Evolutionary conservation across 768 basidiomycete genomes (phyloP).

Genomic region (Suillus subluteus): DNA sequence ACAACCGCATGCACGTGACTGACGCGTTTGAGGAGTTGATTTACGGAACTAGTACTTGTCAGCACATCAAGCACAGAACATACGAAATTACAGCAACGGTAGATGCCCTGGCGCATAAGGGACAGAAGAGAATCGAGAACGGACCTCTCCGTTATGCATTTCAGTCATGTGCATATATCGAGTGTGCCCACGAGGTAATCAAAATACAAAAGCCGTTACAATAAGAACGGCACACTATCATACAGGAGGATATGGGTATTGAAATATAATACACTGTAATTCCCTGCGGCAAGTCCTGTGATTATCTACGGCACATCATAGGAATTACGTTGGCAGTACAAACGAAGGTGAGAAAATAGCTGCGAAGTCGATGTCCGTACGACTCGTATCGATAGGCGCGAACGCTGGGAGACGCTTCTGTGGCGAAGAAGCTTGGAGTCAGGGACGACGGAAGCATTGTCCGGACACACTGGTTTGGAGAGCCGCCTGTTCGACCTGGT

Average conservation of each 20-base stretch:
- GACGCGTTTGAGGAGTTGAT: background rate
- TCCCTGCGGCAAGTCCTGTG: background rate
- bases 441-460: slow-evolving; percentile 7
- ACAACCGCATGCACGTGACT: slow-evolving; percentile 4
- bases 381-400: background rate
- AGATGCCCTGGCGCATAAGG: background rate
- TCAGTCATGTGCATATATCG: background rate
- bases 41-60: background rate
- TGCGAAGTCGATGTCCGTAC: background rate
- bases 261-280: too few species aligned
- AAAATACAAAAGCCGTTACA: background rate
- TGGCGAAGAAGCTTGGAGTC: background rate
- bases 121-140: background rate
- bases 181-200: background rate
- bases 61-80: too few species aligned
- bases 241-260: too few species aligned
- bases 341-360: background rate
- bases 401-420: background rate
- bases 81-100: background rate
- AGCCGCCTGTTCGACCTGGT: slow-evolving; percentile 3
- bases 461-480: background rate
- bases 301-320: background rate
- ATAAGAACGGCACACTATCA: background rate
- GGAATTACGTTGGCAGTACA: background rate
- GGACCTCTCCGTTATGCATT: background rate